Conservation (phyloP, 805 yeast genomes). For the Saccharomycopsis amapae region DNA sequence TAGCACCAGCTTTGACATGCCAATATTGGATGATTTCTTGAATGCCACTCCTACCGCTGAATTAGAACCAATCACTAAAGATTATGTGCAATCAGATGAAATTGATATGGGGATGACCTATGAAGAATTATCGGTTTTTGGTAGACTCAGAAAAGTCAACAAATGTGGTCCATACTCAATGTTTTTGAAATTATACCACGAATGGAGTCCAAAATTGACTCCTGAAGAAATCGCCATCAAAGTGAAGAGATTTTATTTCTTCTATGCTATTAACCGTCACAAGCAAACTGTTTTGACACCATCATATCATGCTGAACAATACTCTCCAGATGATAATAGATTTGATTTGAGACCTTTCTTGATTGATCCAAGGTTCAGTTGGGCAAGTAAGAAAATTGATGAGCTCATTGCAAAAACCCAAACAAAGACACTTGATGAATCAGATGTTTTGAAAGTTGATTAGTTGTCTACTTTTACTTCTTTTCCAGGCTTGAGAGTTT, state of each 20-base stretch:
- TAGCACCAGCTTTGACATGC: slow-evolving; percentile 56
- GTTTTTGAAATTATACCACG: slow-evolving; percentile 84
- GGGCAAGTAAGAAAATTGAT: slow-evolving; percentile 88
- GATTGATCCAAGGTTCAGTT: slow-evolving; percentile 80
- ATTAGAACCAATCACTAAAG: slow-evolving; percentile 88
- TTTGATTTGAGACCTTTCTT: slow-evolving; percentile 95
- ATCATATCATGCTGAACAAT: slow-evolving; percentile 94
- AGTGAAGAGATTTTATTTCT: slow-evolving; percentile 88
- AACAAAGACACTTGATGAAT: background rate
- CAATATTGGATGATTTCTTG: slow-evolving; percentile 69
- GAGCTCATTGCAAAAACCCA: slow-evolving; percentile 41
- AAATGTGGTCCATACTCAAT: slow-evolving; percentile 95
- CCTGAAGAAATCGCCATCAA: slow-evolving; percentile 86
- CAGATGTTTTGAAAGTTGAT: slow-evolving; percentile 14
- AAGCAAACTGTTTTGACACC: slow-evolving; percentile 98
- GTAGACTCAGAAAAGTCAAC: slow-evolving; percentile 81
- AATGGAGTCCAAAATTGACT: slow-evolving; percentile 81
- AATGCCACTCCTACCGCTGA: slow-evolving; percentile 98
- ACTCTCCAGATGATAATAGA: slow-evolving; percentile 96
- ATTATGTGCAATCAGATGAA: slow-evolving; percentile 93
- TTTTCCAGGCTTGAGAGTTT: background rate
- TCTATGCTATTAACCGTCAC: slow-evolving; percentile 91
- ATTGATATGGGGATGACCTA: slow-evolving; percentile 98
- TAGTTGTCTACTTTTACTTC: background rate
- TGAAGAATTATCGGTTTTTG: slow-evolving; percentile 87